Evolutionary conservation across 805 yeast genomes (phyloP).

Genomic region (Kodamaea laetipori): DNA sequence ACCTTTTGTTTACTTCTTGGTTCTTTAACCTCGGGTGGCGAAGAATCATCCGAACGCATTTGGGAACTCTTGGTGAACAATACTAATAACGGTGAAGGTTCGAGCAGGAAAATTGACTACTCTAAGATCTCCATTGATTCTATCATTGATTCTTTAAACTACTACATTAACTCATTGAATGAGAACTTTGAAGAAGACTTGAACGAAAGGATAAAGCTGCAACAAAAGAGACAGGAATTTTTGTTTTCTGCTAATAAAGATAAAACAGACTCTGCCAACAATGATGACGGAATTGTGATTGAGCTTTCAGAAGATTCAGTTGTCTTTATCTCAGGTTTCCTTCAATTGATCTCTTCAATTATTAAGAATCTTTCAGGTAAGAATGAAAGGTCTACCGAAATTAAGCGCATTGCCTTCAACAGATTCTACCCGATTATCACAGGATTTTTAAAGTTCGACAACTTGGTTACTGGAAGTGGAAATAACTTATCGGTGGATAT

Average conservation of each 20-base stretch:
- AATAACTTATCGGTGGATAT: constrained; percentile 15
- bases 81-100: constrained; percentile 23
- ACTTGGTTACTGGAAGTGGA: constrained; percentile 28
- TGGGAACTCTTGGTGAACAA: constrained; percentile 41
- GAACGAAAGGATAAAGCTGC: constrained; percentile 29
- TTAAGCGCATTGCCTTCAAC: constrained; percentile 30
- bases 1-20: constrained; percentile 79
- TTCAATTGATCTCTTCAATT: constrained; percentile 56
- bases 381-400: constrained; percentile 27
- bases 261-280: constrained; percentile 25
- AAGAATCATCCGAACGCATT: constrained; percentile 46
- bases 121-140: constrained; percentile 56
- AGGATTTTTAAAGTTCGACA: constrained; percentile 43
- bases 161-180: constrained; percentile 51
- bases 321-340: constrained; percentile 70
- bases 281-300: constrained; percentile 37
- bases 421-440: constrained; percentile 36
- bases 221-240: constrained; percentile 40
- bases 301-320: constrained; percentile 81
- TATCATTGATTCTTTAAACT: constrained; percentile 54
- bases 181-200: constrained; percentile 40
- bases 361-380: constrained; percentile 30
- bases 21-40: constrained; percentile 65
- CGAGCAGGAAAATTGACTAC: constrained; percentile 38
- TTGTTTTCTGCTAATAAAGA: constrained; percentile 22